Percentiles rank a stretch among this genome's conserved stretches.
Conservation (phyloP, 768 basidiomycete species). For the Termitomyces sp. region DNA sequence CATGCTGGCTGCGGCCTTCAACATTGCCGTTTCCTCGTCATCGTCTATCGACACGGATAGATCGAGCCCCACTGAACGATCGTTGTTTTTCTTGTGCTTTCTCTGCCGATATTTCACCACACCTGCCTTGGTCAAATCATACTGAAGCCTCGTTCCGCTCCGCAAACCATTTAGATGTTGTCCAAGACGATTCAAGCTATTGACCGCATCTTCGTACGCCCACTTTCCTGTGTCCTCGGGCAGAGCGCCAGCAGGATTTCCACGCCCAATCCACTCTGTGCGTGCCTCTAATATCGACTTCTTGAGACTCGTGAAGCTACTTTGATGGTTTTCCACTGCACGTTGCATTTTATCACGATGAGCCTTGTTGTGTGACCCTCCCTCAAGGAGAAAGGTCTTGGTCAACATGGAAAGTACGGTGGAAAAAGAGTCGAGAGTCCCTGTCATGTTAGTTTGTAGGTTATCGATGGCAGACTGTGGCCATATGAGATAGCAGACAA, state of each 20-base stretch:
- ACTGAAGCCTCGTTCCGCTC: slow-evolving; percentile 78
- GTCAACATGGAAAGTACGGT: slow-evolving; percentile 82
- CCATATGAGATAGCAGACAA: slow-evolving; percentile 83
- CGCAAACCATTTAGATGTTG: slow-evolving; percentile 91
- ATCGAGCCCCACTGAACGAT: slow-evolving; percentile 5
- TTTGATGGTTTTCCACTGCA: slow-evolving; percentile 82
- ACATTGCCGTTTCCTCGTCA: slow-evolving; percentile 34
- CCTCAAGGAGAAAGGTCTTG: slow-evolving; percentile 78
- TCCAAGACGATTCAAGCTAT: slow-evolving; percentile 81
- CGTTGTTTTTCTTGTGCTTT: slow-evolving; percentile 14
- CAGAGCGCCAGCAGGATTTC: slow-evolving; percentile 19
- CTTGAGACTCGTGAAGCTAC: slow-evolving; percentile 86
- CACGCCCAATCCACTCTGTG: slow-evolving; percentile 64
- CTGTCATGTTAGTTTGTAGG: slow-evolving; percentile 79
- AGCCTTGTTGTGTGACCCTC: slow-evolving; percentile 45
- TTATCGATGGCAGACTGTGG: slow-evolving; percentile 78
- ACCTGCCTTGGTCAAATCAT: slow-evolving; percentile 67
- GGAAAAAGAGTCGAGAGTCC: slow-evolving; percentile 82
- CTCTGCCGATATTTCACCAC: slow-evolving; percentile 17
- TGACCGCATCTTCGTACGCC: slow-evolving; percentile 84
- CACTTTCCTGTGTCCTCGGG: slow-evolving; percentile 30
- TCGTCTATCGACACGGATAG: slow-evolving; percentile 14
- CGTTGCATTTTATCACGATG: slow-evolving; percentile 63
- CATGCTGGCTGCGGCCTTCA: slow-evolving; percentile 61
- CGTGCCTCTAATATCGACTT: slow-evolving; percentile 82